Percentiles rank a stretch among this genome's conserved stretches.
These are phyloP conservation scores for Kluyveromyces dobzhanskii DNA, from an alignment of 805 yeast species.

Conservation along the genomic window DNA sequence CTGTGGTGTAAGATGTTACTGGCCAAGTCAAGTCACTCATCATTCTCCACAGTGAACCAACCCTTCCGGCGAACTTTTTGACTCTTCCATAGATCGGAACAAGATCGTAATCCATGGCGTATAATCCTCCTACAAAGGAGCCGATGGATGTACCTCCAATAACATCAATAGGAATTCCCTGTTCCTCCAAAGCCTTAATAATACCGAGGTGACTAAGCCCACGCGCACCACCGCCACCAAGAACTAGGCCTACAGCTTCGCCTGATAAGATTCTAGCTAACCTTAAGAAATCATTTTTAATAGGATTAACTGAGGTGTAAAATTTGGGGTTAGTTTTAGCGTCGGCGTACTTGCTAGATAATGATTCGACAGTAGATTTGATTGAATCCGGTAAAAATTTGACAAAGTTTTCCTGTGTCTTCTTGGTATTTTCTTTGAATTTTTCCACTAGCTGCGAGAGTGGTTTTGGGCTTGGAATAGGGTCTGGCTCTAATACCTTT, in stretches of 20 bases:
- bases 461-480: slow-evolving; percentile 1
- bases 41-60: slow-evolving; percentile 81
- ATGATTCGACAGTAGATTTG: slow-evolving; percentile 30
- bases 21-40: slow-evolving; percentile 85
- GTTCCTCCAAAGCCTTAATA: slow-evolving; percentile 80
- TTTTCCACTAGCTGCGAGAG: slow-evolving; percentile 18
- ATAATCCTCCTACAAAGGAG: slow-evolving; percentile 88
- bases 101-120: slow-evolving; percentile 84
- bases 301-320: slow-evolving; percentile 33
- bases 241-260: slow-evolving; percentile 85
- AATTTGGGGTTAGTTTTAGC: slow-evolving; percentile 17
- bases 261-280: slow-evolving; percentile 86
- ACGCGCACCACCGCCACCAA: slow-evolving; percentile 98
- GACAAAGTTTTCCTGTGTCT: slow-evolving; percentile 23
- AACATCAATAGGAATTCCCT: slow-evolving; percentile 87
- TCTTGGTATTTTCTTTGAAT: slow-evolving; percentile 19
- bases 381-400: slow-evolving; percentile 28
- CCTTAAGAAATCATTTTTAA: slow-evolving; percentile 83
- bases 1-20: slow-evolving; percentile 89
- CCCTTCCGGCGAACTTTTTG: slow-evolving; percentile 74
- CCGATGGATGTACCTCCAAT: slow-evolving; percentile 98
- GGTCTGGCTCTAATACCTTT: background rate
- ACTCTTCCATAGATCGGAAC: slow-evolving; percentile 88
- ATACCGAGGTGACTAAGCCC: slow-evolving; percentile 91
- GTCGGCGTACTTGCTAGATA: slow-evolving; percentile 26